Evolutionary conservation across 2,329 filamentous ascomycete genomes (phyloP), one percentile per base, ranked within the genome.

Genomic region (Aspergillus sp.): DNA sequence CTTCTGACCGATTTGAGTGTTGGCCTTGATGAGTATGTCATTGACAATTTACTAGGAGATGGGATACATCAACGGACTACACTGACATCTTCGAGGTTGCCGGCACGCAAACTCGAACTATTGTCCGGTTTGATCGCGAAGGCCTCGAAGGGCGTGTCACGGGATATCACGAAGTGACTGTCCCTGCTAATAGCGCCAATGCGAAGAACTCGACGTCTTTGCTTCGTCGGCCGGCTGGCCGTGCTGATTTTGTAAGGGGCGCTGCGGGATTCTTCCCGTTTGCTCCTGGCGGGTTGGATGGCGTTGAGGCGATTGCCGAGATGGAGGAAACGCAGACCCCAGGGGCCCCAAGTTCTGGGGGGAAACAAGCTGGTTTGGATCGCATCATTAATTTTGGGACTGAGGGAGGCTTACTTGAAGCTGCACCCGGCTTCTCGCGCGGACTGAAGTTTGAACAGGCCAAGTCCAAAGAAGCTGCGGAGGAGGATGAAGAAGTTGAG

Each of bases 161-260:
- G 8, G 93, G 93, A 51, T 98, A 99, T 75, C 89, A 88, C 70
- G 95, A 97, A 73, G 90, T 98, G 51, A 97, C 95, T 1, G 87
- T 98, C 8, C 91, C 93, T 5, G 91, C 91, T 34, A 90, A 87
- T 68, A 96, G 89, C 67, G 91, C 90, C 15, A 97, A 90, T 15
- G 93, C 92, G 48, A 99, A 97, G 77, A 96, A 96, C 70, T 97
- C 92, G 3, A 98, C 93, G 0, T 96, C 92, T 5, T 81, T 97
- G 41, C 79, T 90, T 15, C 85, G 95, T 46, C 96, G 96, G 70
- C 93, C 93, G 3, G 93, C 91, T 13, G 88, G 86, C 57, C 85
- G 90, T 61, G 91, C 90, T 30, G 93, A 98, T 50, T 96, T 98
- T 74, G 93, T 98, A 12, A 85, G 93, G 60, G 95, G 95, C 13